These are phyloP conservation scores for Obelidium mucronatum DNA, from an alignment of 192 early-diverging fungal species.

Conservation along the genomic window DNA sequence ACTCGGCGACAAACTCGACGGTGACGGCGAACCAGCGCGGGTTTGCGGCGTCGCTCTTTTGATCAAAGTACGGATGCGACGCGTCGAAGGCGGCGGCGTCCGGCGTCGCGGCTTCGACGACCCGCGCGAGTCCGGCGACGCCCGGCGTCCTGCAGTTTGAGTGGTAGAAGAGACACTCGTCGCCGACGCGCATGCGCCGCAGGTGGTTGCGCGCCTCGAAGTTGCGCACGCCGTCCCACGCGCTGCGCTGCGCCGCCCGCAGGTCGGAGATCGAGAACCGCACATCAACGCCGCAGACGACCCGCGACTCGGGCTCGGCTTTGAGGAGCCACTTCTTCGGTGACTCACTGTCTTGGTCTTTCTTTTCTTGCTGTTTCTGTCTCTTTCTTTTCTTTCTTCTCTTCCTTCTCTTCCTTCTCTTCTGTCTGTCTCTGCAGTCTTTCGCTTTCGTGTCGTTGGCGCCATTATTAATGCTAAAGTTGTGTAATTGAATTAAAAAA, in stretches of 20 bases:
- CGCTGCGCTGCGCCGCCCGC: conserved; percentile 50
- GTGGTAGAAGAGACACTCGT: conserved; percentile 77
- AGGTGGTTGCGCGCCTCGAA: conserved; percentile 85
- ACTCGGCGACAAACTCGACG: conserved; percentile 75
- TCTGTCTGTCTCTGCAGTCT: no score
- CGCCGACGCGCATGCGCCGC: conserved; percentile 54
- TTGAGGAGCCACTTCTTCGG: conserved; percentile 77
- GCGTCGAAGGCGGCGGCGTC: conserved; percentile 79
- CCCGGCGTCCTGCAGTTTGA: conserved; percentile 86
- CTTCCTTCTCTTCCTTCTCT: no score
- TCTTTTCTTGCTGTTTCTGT: neutral
- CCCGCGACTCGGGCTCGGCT: conserved; percentile 76
- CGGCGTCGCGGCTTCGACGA: conserved; percentile 73
- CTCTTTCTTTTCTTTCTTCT: neutral
- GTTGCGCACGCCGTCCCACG: conserved; percentile 86
- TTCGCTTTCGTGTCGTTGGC: neutral
- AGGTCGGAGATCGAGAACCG: conserved; percentile 80
- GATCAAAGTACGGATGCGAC: conserved; percentile 79
- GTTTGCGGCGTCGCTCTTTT: conserved; percentile 67
- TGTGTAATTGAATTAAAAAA: neutral
- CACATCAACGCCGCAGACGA: conserved; percentile 71
- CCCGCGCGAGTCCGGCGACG: conserved; percentile 72
- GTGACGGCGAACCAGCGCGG: conserved; percentile 88
- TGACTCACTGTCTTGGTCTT: neutral
- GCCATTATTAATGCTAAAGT: neutral